Conservation (phyloP, 106 monocot species). For the Dendrobium chrysotoxum region DNA sequence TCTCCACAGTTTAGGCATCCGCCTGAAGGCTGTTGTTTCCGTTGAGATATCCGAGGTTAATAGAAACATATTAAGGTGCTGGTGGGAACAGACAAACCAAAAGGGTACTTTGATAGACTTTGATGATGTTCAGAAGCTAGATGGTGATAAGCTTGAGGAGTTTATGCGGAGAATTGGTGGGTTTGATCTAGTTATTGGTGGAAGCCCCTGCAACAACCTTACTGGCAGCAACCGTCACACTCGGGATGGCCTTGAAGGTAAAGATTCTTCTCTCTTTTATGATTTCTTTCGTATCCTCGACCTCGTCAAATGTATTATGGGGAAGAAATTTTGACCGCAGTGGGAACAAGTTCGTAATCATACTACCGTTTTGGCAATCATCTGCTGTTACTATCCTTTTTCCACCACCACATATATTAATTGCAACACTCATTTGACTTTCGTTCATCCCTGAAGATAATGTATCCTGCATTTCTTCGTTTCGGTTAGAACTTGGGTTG, state of each 20-base stretch:
- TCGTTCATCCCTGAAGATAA: no score
- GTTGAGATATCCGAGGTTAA: slow-evolving; percentile 62
- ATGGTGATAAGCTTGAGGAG: not conserved
- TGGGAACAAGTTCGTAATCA: no score
- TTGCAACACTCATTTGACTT: no score
- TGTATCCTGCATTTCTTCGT: no score
- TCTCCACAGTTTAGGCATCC: slow-evolving; percentile 58
- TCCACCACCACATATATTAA: no score
- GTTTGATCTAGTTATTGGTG: slow-evolving; percentile 60
- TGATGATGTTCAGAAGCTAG: slow-evolving; percentile 30
- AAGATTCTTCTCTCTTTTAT: slow-evolving; percentile 47
- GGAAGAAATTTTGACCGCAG: no score
- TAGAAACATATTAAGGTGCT: slow-evolving; percentile 41
- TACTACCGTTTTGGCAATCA: no score
- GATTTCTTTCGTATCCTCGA: slow-evolving; percentile 54
- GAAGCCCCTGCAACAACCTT: slow-evolving; percentile 63
- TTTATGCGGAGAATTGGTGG: slow-evolving; percentile 26
- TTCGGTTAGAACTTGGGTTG: no score
- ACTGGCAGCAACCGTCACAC: slow-evolving; percentile 48
- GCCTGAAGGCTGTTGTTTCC: slow-evolving; percentile 49
- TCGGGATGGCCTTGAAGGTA: slow-evolving; percentile 42
- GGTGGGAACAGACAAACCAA: slow-evolving; percentile 73
- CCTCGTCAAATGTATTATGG: slow-evolving; percentile 16
- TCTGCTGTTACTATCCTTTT: no score
- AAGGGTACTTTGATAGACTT: slow-evolving; percentile 45